phyloP scores from a whole-genome alignment of 73 alveolate species.

The Tetrahymena malaccensis region DNA sequence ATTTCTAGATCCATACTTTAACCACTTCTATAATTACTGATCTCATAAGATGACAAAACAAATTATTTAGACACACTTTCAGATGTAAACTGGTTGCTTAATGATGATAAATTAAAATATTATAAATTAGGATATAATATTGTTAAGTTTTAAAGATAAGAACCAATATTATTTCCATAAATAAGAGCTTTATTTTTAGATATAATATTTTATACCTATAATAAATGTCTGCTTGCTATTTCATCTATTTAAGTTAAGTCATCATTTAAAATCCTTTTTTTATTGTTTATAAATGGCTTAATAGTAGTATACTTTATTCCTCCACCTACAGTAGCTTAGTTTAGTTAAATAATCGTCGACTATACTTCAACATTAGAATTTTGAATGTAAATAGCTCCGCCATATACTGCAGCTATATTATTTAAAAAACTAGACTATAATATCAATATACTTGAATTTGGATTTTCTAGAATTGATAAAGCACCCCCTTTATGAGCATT shows the following conservation, averaged over 20 bases:
- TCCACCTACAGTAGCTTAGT: neutral
- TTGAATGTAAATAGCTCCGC: neutral
- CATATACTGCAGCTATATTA: neutral
- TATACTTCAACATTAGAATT: neutral
- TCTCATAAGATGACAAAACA: neutral
- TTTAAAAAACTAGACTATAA: neutral
- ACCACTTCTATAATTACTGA: neutral
- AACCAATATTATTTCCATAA: neutral
- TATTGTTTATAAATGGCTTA: neutral
- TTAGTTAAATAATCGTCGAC: neutral
- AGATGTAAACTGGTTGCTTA: neutral
- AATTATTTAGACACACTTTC: neutral
- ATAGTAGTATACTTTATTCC: neutral
- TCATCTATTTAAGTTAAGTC: neutral
- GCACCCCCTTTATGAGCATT: neutral
- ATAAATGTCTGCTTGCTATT: neutral
- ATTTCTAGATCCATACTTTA: neutral
- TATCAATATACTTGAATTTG: neutral
- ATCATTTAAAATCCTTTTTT: neutral
- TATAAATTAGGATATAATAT: neutral
- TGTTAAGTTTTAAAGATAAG: neutral
- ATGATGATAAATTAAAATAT: neutral
- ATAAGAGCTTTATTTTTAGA: neutral
- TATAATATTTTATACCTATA: too few species aligned
- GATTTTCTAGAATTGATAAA: neutral